Percentiles rank a stretch among this genome's conserved stretches.
These are phyloP conservation scores for Kurtzmaniella fragi DNA, from an alignment of 805 yeast species.

Conservation along the genomic window DNA sequence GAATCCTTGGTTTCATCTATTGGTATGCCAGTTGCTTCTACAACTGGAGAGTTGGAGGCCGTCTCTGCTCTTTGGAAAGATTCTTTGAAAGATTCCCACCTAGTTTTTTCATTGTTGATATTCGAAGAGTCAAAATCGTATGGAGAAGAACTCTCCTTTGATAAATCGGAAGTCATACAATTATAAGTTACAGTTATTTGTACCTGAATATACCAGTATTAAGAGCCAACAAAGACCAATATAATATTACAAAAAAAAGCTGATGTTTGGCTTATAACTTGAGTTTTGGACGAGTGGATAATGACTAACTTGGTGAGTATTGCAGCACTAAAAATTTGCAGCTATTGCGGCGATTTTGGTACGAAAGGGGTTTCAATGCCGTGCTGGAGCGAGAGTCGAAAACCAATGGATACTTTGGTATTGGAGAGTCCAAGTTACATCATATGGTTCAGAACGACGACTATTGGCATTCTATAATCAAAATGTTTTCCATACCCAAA, in stretches of 20 bases:
- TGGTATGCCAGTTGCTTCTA: constrained; percentile 2
- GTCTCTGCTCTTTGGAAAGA: constrained; percentile 25
- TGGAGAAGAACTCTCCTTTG: not conserved
- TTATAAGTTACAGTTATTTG: too few species aligned
- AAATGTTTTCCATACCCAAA: too few species aligned
- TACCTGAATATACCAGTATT: too few species aligned
- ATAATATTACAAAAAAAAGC: too few species aligned
- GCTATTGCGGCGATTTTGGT: not conserved
- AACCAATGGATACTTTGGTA: too few species aligned
- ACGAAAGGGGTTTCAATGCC: not conserved
- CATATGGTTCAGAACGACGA: too few species aligned
- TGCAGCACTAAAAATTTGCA: constrained; percentile 2
- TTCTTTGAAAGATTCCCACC: constrained; percentile 21
- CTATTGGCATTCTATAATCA: too few species aligned
- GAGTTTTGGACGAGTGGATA: constrained; percentile 2
- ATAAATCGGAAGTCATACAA: not conserved
- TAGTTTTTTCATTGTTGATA: not conserved
- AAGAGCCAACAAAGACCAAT: too few species aligned
- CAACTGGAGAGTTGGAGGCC: constrained; percentile 2
- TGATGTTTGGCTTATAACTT: not conserved
- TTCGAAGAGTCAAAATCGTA: not conserved
- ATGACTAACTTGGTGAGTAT: constrained; percentile 1
- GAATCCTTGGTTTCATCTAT: not conserved
- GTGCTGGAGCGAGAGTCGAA: too few species aligned
- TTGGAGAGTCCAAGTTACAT: too few species aligned